A percentile compares a stretch with the other conserved stretches of the same genome.
phyloP scores from a whole-genome alignment of 1,284 basidiomycete genomes.

The Ceratobasidium sp. region DNA sequence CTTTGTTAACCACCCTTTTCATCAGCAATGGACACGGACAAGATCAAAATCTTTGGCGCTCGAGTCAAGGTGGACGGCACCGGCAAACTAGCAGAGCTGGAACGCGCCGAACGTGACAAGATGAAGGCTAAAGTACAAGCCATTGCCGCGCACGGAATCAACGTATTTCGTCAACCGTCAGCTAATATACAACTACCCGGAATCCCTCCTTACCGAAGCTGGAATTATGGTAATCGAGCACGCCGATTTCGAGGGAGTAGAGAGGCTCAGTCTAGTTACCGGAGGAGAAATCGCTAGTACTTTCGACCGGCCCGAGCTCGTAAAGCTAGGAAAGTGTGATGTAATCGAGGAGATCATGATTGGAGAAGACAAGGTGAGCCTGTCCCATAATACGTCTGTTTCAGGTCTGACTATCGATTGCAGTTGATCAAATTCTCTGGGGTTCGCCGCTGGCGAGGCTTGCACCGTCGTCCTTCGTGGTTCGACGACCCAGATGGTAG shows the following conservation, averaged over 20 bases:
- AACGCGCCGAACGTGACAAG: conserved; percentile 97
- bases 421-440: conserved; percentile 99
- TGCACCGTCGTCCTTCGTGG: conserved; percentile 98
- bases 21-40: conserved; percentile 98
- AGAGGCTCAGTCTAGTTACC: conserved; percentile 93
- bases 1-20: not conserved
- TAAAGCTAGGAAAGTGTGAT: conserved; percentile 93
- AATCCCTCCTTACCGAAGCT: conserved; percentile 89
- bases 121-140: conserved; percentile 98
- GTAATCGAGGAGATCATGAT: conserved; percentile 99
- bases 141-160: conserved; percentile 95
- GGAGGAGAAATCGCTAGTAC: conserved; percentile 98
- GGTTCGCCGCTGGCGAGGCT: conserved; percentile 96
- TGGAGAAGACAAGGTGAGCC: conserved; percentile 92
- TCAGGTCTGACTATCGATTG: not conserved
- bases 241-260: conserved; percentile 99
- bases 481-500: conserved; percentile 98
- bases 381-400: not conserved
- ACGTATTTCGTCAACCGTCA: conserved; percentile 97
- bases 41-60: conserved; percentile 99
- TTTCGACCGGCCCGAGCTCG: conserved; percentile 92
- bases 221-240: conserved; percentile 98
- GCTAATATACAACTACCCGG: conserved; percentile 99
- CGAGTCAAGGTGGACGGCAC: conserved; percentile 95
- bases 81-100: conserved; percentile 95